Conservation (phyloP, 805 yeast species). For the Nakazawaea pomicola region DNA sequence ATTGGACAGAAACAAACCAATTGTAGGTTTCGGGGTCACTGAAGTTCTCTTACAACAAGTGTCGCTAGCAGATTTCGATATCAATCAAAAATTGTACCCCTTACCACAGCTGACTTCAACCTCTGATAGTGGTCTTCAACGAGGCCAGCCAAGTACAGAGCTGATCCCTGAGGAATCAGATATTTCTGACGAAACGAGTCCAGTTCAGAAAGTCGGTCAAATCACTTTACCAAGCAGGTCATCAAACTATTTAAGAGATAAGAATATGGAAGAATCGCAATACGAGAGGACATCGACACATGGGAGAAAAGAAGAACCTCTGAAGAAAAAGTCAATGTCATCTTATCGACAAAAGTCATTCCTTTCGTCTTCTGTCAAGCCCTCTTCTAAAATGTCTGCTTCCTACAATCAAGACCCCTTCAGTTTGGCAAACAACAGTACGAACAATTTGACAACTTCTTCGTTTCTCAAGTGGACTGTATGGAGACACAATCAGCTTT, state of each 20-base stretch:
- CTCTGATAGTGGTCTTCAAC: too few species aligned
- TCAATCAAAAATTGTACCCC: constrained; percentile 52
- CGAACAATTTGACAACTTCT: constrained; percentile 8
- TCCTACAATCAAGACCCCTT: constrained; percentile 1
- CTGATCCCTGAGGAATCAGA: constrained; percentile 5
- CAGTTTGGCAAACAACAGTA: constrained; percentile 2
- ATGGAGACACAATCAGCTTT: constrained; percentile 76
- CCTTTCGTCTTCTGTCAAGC: neutral
- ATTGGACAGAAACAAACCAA: constrained; percentile 59
- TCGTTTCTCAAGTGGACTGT: constrained; percentile 80
- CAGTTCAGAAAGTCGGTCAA: neutral
- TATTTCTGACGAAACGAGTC: neutral
- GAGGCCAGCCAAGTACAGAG: too few species aligned
- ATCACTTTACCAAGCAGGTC: constrained; percentile 8
- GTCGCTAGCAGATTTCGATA: constrained; percentile 36
- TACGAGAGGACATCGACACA: neutral
- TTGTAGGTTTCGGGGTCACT: constrained; percentile 71
- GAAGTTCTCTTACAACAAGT: constrained; percentile 77
- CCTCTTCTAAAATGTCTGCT: constrained; percentile 1
- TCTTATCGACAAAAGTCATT: constrained; percentile 9
- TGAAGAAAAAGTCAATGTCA: constrained; percentile 2
- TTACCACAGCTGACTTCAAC: constrained; percentile 52
- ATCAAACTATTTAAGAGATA: neutral
- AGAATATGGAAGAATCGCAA: constrained; percentile 2
- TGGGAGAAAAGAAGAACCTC: neutral